Evolutionary conservation across 768 basidiomycete genomes (phyloP), one percentile per base, ranked within the genome.

Genomic region (Chiua virens): DNA sequence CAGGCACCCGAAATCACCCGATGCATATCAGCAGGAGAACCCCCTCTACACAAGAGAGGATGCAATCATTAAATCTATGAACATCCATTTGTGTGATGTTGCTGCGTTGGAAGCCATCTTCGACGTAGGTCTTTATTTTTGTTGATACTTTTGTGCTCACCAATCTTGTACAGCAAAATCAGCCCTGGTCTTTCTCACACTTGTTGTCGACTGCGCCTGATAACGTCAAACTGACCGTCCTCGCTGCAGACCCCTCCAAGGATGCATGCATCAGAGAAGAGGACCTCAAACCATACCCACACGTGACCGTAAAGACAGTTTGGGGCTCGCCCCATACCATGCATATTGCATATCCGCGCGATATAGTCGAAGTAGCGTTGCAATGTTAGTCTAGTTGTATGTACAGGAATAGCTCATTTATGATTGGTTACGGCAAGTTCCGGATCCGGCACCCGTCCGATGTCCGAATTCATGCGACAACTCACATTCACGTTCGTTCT

Each of bases 361-460:
- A 42, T 13, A 11, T 65, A 6, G 22, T 66, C 9, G 53, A 38
- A 25, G 47, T 51, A 6, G 49, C 43, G 7, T 13, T 27, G 5
- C 7, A 23, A 34, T 45, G 13, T 22, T 10, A 14, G 21, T 21
- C n/a, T 21, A 5, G 9, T 21, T 39, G 3, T 4, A 22, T 13
- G 23, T 42, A 25, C 41, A 2, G 15, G 28, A 28, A n/a, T 22
- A 39, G 11, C 23, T 20, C 20, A n/a, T 17, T 6, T 17, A 7
- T 55, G 62, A 67, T 65, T 65, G 65, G 64, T 5, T 27, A 11
- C 63, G 64, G 60, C 38, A 27, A 5, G 32, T 52, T 17, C 60
- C 66, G 60, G 27, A 8, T 20, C 7, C 38, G 49, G 40, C 41
- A 42, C 36, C 47, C 50, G 47, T 35, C 18, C 39, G 32, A 27